A percentile compares a stretch with the other conserved stretches of the same genome.
Conservation (phyloP, 768 basidiomycete genomes). For the Xerocomellus dryophilus region DNA sequence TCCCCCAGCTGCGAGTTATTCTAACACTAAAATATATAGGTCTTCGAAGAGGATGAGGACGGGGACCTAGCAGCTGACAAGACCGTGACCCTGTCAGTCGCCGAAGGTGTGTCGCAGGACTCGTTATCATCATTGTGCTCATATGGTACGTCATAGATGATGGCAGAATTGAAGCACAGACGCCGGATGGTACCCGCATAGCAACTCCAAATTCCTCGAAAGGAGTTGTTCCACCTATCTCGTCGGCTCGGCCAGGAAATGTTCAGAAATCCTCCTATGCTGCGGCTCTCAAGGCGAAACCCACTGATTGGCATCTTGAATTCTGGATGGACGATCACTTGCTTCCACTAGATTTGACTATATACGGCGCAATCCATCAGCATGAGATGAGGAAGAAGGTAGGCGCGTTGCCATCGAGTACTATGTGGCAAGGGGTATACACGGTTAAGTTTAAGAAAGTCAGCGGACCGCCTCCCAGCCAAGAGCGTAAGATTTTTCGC, state of each 20-base stretch:
- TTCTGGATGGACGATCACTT: conserved; percentile 90
- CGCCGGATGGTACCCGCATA: conserved; percentile 93
- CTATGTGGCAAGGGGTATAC: conserved; percentile 89
- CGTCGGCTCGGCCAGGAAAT: conserved; percentile 33
- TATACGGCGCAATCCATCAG: conserved; percentile 95
- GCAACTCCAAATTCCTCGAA: conserved; percentile 73
- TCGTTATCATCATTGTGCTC: not conserved
- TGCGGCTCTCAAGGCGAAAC: conserved; percentile 88
- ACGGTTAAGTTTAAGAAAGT: conserved; percentile 94
- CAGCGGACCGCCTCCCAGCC: conserved; percentile 64
- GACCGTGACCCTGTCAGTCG: conserved; percentile 80
- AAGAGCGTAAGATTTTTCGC: conserved; percentile 51
- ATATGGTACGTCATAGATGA: conserved; percentile 57
- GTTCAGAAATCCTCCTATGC: conserved; percentile 74
- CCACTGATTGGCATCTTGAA: conserved; percentile 95
- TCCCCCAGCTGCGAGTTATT: not conserved
- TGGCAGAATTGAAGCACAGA: conserved; percentile 92
- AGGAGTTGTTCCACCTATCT: conserved; percentile 40
- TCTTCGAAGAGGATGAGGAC: conserved; percentile 86
- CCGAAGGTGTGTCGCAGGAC: conserved; percentile 54
- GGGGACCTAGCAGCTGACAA: conserved; percentile 73
- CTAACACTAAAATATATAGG: conserved; percentile 36
- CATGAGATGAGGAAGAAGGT: conserved; percentile 79
- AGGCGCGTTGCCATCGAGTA: conserved; percentile 57
- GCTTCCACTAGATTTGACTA: conserved; percentile 82